Evolutionary conservation across 495 filamentous ascomycete genomes (phyloP).

Genomic region (Aspergillus homomorphus): DNA sequence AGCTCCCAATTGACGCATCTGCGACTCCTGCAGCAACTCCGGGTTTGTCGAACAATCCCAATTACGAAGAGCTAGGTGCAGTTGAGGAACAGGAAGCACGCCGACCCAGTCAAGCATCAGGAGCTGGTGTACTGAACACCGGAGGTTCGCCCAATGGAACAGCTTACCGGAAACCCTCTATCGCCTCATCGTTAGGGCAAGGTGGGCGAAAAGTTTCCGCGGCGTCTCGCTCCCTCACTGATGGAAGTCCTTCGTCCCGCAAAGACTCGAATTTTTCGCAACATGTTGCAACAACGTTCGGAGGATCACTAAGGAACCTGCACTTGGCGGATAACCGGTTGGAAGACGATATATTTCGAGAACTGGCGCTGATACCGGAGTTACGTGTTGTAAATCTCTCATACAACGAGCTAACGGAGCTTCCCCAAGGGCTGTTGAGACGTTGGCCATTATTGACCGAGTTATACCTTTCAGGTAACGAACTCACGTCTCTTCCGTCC

Average conservation of each 20-base stretch:
- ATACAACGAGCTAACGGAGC: constrained; percentile 89
- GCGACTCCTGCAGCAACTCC: constrained; percentile 53
- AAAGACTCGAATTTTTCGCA: constrained; percentile 85
- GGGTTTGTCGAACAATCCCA: constrained; percentile 55
- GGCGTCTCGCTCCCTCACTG: constrained; percentile 62
- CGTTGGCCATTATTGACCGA: constrained; percentile 86
- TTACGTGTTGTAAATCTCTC: constrained; percentile 88
- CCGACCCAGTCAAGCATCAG: constrained; percentile 80
- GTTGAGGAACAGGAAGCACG: constrained; percentile 62
- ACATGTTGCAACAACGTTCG: constrained; percentile 77
- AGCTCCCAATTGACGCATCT: constrained; percentile 49
- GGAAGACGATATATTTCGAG: constrained; percentile 90
- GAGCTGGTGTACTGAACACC: constrained; percentile 63
- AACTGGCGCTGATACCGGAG: constrained; percentile 77
- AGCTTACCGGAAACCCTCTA: constrained; percentile 71
- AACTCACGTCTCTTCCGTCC: constrained; percentile 83
- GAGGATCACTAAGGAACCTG: constrained; percentile 74
- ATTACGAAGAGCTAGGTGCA: constrained; percentile 71
- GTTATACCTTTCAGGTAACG: constrained; percentile 93
- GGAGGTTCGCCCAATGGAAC: constrained; percentile 63
- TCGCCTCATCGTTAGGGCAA: constrained; percentile 73
- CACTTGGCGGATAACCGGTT: constrained; percentile 92
- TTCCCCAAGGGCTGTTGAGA: constrained; percentile 82
- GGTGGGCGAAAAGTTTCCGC: constrained; percentile 79
- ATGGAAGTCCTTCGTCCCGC: constrained; percentile 60